Conservation (phyloP, 164 flowering plant genomes). For the Berberis vulgaris region DNA sequence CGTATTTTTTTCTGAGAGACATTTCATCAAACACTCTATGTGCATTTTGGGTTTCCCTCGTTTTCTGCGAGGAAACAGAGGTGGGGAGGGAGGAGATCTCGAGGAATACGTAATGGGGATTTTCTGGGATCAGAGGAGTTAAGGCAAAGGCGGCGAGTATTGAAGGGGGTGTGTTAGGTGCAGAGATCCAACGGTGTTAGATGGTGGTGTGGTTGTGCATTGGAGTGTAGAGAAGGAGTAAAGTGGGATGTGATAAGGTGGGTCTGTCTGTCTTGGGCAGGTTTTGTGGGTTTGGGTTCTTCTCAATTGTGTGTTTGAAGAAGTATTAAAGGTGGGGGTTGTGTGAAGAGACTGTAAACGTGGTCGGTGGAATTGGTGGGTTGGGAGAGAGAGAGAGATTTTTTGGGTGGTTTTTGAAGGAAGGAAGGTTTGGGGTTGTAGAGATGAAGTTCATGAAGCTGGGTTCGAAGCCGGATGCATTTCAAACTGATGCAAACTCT, state of each 20-base stretch:
- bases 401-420: background rate
- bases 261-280: no score
- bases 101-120: slow-evolving; percentile 20
- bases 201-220: background rate
- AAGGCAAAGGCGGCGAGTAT: slow-evolving; percentile 46
- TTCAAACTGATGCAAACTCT: slow-evolving; percentile 51
- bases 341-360: no score
- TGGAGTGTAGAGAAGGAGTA: no score
- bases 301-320: no score
- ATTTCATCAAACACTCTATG: no score
- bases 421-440: background rate
- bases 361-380: no score
- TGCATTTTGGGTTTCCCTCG: no score
- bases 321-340: no score
- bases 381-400: background rate
- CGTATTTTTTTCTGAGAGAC: no score
- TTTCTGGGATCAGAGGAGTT: slow-evolving; percentile 29
- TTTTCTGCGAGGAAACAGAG: no score
- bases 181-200: background rate
- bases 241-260: no score
- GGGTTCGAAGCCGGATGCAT: slow-evolving; percentile 74
- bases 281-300: no score
- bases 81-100: slow-evolving; percentile 13
- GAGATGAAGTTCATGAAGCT: slow-evolving; percentile 86
- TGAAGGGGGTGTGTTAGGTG: slow-evolving; percentile 12